Evolutionary conservation across 805 yeast species (phyloP).

Genomic region (Zygosaccharomyces bisporus): DNA sequence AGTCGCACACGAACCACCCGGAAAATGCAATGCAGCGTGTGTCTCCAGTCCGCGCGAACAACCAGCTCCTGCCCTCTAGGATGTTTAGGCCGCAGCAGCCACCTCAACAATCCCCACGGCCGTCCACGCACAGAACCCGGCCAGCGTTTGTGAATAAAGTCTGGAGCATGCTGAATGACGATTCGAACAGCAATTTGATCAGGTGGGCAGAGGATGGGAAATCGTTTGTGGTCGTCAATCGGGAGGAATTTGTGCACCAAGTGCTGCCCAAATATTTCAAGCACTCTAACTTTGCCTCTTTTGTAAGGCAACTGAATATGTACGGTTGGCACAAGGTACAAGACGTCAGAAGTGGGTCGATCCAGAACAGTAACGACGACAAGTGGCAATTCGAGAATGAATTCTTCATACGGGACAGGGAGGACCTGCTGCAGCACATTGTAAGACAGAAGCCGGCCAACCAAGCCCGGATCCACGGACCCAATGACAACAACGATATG

Average conservation of each 20-base stretch:
- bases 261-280: slow-evolving; percentile 90
- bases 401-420: slow-evolving; percentile 68
- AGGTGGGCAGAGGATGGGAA: slow-evolving; percentile 84
- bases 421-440: slow-evolving; percentile 80
- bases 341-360: slow-evolving; percentile 76
- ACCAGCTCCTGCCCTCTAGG: slow-evolving; percentile 16
- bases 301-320: slow-evolving; percentile 95
- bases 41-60: slow-evolving; percentile 17
- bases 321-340: slow-evolving; percentile 99
- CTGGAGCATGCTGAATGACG: slow-evolving; percentile 94
- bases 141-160: slow-evolving; percentile 92
- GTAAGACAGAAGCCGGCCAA: slow-evolving; percentile 57
- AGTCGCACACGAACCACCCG: slow-evolving; percentile 6
- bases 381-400: slow-evolving; percentile 87
- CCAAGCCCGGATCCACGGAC: slow-evolving; percentile 8
- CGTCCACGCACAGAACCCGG: slow-evolving; percentile 44
- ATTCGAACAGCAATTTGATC: slow-evolving; percentile 62
- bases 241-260: slow-evolving; percentile 76
- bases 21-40: slow-evolving; percentile 19
- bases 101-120: slow-evolving; percentile 10
- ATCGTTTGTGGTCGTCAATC: slow-evolving; percentile 76
- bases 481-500: slow-evolving; percentile 9
- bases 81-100: slow-evolving; percentile 14
- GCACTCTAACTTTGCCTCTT: slow-evolving; percentile 91
- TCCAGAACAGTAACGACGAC: slow-evolving; percentile 62